Base-by-base conservation (phyloP, 2,329 filamentous ascomycete species). In the Colletotrichum lini region DNA sequence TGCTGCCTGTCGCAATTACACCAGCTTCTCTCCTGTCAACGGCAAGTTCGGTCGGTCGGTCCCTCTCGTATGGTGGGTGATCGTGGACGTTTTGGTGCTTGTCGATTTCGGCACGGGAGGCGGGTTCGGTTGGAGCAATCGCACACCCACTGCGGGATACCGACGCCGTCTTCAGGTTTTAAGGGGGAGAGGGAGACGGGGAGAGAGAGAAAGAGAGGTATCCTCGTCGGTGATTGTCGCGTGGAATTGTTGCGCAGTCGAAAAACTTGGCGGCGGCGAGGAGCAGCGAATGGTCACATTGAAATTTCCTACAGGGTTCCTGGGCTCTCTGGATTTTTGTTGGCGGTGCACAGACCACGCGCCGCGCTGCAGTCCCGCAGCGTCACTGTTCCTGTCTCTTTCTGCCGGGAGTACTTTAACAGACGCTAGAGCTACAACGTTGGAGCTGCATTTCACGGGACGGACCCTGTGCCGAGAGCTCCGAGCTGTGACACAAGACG, bases 41-140 rank as follows among this genome's bases (percentile, higher is more conserved):
- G 63, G 56, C 42, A 56, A 70, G 49, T 85, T 71, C 68, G 70
- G 56, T 49, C 62, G 49, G 86, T 71, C 68, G 70, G 56, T 49
- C 58, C 18, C 54, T 38, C 30, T 52, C 23, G 40, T 42, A n/a
- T 23, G 15, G 45, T 13, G 26, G 15, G 45, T 13, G 26, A 57
- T 26, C 63, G 44, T 38, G 63, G 65, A 63, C 45, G 58, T 56
- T 59, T 40, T 30, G 21, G 57, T 16, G 49, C 21, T 63, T 23
- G 13, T 58, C n/a, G 15, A 57, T 47, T 58, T 63, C 30, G 54
- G 26, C n/a, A 49, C 38, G 60, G 44, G 10, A 8, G 21, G 23
- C 7, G 8, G 35, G 26, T 53, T 42, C 49, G 49, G 40, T 44
- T 21, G 49, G 21, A 26, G 64, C 65, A 44, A 40, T 54, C 65